phyloP scores from a whole-genome alignment of 495 filamentous ascomycete genomes.

The Polyplosphaeria fusca region DNA sequence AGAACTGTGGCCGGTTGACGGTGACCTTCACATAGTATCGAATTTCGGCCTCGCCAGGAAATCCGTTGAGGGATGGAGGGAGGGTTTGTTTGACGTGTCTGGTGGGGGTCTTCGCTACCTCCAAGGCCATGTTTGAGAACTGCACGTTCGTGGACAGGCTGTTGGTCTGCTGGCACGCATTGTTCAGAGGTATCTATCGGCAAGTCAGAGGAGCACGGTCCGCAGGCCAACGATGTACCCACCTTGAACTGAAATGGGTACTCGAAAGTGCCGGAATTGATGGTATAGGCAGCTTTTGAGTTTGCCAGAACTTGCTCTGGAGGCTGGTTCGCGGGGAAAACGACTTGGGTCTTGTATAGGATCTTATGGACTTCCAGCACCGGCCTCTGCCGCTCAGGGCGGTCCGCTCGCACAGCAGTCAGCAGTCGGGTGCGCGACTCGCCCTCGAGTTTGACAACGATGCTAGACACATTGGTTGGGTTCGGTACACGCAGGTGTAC shows the following conservation, averaged over 20 bases:
- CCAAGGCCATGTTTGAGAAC: constrained; percentile 54
- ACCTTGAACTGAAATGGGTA: constrained; percentile 91
- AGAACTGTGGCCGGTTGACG: constrained; percentile 73
- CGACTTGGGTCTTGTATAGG: constrained; percentile 61
- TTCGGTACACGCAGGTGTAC: constrained; percentile 63
- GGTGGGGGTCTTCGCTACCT: constrained; percentile 51
- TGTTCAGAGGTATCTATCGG: constrained; percentile 76
- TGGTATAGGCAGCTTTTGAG: constrained; percentile 51
- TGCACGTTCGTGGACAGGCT: constrained; percentile 57
- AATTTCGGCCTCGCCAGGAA: constrained; percentile 81
- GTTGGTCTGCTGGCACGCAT: constrained; percentile 65
- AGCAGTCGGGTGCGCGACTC: constrained; percentile 68
- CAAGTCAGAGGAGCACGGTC: not conserved
- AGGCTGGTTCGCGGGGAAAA: constrained; percentile 60
- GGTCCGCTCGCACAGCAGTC: constrained; percentile 41
- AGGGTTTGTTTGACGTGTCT: constrained; percentile 80
- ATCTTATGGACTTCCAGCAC: constrained; percentile 78
- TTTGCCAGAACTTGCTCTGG: constrained; percentile 43
- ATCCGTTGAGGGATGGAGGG: constrained; percentile 79
- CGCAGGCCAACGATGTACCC: constrained; percentile 3
- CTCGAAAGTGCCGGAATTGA: constrained; percentile 75
- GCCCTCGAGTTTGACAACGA: constrained; percentile 92
- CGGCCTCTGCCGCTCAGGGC: constrained; percentile 55
- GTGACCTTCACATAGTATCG: constrained; percentile 92
- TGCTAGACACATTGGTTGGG: constrained; percentile 66